Base-by-base conservation (phyloP, 306 rosid species). In the Boehmeria nivea region DNA sequence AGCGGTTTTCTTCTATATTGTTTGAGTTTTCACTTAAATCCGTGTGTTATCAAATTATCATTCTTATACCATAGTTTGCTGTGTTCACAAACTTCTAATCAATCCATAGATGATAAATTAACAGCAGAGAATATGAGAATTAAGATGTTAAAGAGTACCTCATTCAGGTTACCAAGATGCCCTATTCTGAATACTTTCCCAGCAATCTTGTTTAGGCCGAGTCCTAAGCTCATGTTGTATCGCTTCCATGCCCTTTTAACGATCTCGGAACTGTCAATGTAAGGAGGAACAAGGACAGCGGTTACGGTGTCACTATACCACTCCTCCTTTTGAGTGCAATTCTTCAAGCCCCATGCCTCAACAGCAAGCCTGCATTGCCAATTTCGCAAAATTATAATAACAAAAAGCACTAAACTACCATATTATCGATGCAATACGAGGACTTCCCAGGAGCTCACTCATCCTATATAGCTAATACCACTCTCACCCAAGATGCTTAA, bases 301-400 rank as follows among this genome's bases (percentile, higher is more conserved):
- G 95, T 91, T 58, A 91, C 95, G 6, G 98, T 87, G 78, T 91
- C 85, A 75, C 98, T 91, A 57, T 11, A 59, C 98, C 98, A 91
- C 73, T 91, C 98, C 74, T 87, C 95, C 69, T 68, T 81, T 59
- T 85, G 86, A 57, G 99, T 93, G 83, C 99, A 93, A 66, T 93
- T 93, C 81, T 93, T 87, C 83, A 93, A 83, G 36, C 96, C 99
- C 99, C 99, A 93, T 57, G 99, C 99, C 78, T 87, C 96, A 62
- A 93, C 94, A 50, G 99, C 99, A 57, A 93, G 96, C 83, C 96
- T 93, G 66, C 17, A 70, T 51, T 66, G 60, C 18, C 15, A 28
- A 27, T n/a, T 19, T 27, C 16, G 6, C 11, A 14, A n/a, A 16
- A 34, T 12, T 40, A 40, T 40, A 40, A 40, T 12, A 33, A 33